Evolutionary conservation across 441 rosid genomes (phyloP).

Genomic region (Gossypium aridum): DNA sequence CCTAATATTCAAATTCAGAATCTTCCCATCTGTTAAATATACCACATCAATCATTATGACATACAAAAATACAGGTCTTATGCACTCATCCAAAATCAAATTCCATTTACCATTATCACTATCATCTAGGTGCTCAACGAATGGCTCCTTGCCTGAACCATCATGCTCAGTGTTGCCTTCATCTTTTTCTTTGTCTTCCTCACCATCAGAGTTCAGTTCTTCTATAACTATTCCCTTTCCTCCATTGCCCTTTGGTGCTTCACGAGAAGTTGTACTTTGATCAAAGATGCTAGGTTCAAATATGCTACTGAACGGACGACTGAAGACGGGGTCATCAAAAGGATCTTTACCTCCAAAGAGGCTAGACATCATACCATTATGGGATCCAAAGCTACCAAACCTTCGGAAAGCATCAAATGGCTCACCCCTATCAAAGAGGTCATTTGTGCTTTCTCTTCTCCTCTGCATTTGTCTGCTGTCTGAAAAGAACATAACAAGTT

Average conservation of each 20-base stretch:
- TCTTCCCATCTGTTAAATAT: conserved; percentile 33
- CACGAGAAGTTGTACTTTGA: conserved; percentile 17
- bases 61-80: background rate
- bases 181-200: conserved; percentile 23
- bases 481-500: background rate
- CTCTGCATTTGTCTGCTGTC: conserved; percentile 37
- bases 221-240: conserved; percentile 50
- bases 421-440: conserved; percentile 29
- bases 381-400: conserved; percentile 32
- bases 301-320: conserved; percentile 44
- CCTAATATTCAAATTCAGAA: conserved; percentile 22
- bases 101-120: conserved; percentile 37
- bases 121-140: conserved; percentile 69
- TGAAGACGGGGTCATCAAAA: conserved; percentile 69
- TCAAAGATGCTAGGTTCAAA: conserved; percentile 23
- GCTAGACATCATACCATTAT: conserved; percentile 31
- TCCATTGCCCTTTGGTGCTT: conserved; percentile 9
- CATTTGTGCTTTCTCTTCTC: conserved; percentile 32
- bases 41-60: conserved; percentile 9
- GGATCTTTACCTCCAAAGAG: conserved; percentile 64
- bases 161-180: background rate
- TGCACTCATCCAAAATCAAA: conserved; percentile 1
- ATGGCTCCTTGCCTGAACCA: conserved; percentile 36
- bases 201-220: conserved; percentile 56
- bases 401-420: conserved; percentile 31